A percentile compares a stretch with the other conserved stretches of the same genome.
These are phyloP conservation scores for Candida tibetensis DNA, from an alignment of 805 yeast species.

Conservation along the genomic window DNA sequence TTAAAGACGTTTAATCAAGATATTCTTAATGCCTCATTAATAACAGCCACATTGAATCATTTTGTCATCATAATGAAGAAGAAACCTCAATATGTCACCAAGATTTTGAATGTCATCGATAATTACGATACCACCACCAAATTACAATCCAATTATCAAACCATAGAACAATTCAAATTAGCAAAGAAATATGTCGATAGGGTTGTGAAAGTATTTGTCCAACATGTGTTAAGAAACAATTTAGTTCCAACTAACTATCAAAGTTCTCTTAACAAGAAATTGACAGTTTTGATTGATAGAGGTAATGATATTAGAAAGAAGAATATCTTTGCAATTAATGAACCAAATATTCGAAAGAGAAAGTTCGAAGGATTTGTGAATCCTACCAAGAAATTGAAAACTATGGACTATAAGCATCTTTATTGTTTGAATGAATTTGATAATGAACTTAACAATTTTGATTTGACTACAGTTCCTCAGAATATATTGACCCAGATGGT, in stretches of 20 bases:
- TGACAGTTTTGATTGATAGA: conserved; percentile 28
- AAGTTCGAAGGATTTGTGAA: conserved; percentile 43
- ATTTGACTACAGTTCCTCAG: conserved; percentile 65
- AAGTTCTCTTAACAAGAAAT: conserved; percentile 24
- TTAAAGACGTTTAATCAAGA: conserved; percentile 55
- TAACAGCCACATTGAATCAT: conserved; percentile 68
- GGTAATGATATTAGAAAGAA: conserved; percentile 43
- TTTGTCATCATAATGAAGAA: conserved; percentile 60
- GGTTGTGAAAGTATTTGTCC: conserved; percentile 43
- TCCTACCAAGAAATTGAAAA: conserved; percentile 26
- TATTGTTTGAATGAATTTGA: conserved; percentile 63
- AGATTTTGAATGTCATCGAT: conserved; percentile 57
- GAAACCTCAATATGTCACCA: conserved; percentile 58
- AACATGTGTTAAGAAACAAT: conserved; percentile 36
- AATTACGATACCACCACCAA: conserved; percentile 59
- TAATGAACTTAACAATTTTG: conserved; percentile 64
- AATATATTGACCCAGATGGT: conserved; percentile 65
- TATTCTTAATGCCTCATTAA: conserved; percentile 49
- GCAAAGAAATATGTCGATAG: conserved; percentile 64
- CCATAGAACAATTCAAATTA: conserved; percentile 48
- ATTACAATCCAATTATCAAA: conserved; percentile 48
- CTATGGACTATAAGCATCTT: conserved; percentile 53
- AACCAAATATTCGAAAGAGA: conserved; percentile 32
- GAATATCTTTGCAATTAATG: conserved; percentile 32
- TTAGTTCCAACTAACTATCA: conserved; percentile 36